A percentile compares a stretch with the other conserved stretches of the same genome.
Conservation (phyloP, 768 basidiomycete genomes). For the Tulasnella sp. region DNA sequence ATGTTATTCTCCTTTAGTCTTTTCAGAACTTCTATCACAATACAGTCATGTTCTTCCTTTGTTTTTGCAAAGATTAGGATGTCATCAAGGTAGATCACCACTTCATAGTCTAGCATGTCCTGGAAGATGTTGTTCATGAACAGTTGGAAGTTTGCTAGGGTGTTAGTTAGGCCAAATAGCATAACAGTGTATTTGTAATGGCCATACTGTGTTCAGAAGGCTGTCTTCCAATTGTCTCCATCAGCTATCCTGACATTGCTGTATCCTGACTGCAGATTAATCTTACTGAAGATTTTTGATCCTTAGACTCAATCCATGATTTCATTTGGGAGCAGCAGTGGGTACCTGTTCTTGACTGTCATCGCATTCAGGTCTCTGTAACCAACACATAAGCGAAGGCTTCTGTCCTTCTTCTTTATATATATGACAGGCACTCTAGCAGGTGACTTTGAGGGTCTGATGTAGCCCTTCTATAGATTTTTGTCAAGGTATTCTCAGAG, state of each 20-base stretch:
- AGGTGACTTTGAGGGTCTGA: constrained; percentile 26
- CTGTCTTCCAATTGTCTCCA: constrained; percentile 16
- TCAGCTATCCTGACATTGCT: constrained; percentile 7
- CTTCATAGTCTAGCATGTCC: constrained; percentile 17
- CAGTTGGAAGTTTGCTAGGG: background rate
- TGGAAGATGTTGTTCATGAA: constrained; percentile 19
- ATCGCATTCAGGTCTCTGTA: background rate
- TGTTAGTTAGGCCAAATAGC: background rate
- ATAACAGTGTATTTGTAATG: background rate
- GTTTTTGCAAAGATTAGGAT: constrained; percentile 16
- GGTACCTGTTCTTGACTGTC: background rate
- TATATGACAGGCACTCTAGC: background rate
- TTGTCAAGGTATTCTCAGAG: constrained; percentile 26
- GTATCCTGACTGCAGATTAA: constrained; percentile 7
- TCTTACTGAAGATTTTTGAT: background rate
- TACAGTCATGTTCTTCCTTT: constrained; percentile 9
- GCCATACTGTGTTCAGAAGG: constrained; percentile 4
- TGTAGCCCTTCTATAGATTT: constrained; percentile 30
- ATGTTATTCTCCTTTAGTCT: background rate
- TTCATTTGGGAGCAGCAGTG: background rate
- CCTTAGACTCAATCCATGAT: background rate
- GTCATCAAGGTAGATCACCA: constrained; percentile 20
- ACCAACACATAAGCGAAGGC: background rate
- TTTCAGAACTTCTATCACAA: constrained; percentile 13
- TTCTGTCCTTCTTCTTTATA: background rate